Conservation (phyloP, 1,284 basidiomycete genomes). For the Apiotrichum sp. region DNA sequence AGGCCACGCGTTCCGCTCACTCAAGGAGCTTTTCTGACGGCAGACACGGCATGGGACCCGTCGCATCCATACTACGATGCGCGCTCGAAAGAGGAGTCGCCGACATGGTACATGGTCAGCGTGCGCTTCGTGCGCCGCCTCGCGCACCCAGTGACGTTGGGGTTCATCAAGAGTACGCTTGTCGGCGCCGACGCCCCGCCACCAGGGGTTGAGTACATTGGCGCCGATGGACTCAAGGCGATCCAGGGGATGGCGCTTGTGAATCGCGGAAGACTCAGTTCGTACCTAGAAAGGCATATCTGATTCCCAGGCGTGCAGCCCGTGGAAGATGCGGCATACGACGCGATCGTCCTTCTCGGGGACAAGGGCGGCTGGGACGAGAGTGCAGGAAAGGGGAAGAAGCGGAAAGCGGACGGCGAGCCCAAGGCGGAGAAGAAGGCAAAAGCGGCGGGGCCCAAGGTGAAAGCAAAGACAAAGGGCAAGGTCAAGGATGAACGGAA, state of each 20-base stretch:
- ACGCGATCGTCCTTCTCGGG: constrained; percentile 61
- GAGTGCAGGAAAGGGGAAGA: not conserved
- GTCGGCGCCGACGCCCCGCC: constrained; percentile 50
- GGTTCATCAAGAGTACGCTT: constrained; percentile 61
- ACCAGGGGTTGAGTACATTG: constrained; percentile 60
- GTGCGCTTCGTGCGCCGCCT: constrained; percentile 65
- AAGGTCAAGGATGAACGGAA: not conserved
- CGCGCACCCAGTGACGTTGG: constrained; percentile 68
- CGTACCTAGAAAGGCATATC: constrained; percentile 35
- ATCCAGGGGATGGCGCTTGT: constrained; percentile 71
- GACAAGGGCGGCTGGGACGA: constrained; percentile 55
- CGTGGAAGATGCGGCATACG: constrained; percentile 65
- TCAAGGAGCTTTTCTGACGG: not conserved
- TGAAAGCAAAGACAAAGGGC: constrained; percentile 3
- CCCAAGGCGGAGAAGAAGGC: not conserved
- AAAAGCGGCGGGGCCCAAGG: not conserved
- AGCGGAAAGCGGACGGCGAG: not conserved
- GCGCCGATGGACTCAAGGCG: constrained; percentile 54
- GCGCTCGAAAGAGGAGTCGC: constrained; percentile 67
- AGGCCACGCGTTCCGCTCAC: constrained; percentile 47
- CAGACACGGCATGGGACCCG: constrained; percentile 85
- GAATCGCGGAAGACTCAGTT: constrained; percentile 76
- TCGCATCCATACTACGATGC: constrained; percentile 82
- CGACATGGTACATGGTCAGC: constrained; percentile 88
- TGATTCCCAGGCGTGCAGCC: constrained; percentile 54